Percentiles rank a stretch among this genome's conserved stretches.
phyloP scores from a whole-genome alignment of 2,329 filamentous ascomycete species.

The Fusarium transvaalense region DNA sequence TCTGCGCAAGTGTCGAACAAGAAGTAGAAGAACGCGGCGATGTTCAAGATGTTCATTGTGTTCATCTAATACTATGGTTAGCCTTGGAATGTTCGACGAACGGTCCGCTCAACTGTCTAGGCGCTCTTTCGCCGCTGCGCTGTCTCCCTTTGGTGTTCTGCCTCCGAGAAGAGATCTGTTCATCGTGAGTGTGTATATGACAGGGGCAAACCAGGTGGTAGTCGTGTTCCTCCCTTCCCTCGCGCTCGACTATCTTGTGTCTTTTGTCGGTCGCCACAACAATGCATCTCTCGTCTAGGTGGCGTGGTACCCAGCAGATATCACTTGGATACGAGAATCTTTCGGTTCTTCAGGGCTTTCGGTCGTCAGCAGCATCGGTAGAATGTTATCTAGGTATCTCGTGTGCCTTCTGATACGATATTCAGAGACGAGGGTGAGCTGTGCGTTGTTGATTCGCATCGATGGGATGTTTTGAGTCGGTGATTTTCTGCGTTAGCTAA shows the following conservation, averaged over 20 bases:
- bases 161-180: not conserved
- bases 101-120: not conserved
- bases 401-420: not conserved
- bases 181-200: too few species aligned
- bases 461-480: not conserved
- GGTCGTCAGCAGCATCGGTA: not conserved
- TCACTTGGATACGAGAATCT: not conserved
- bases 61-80: not conserved
- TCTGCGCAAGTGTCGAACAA: not conserved
- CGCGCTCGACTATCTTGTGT: not conserved
- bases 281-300: not conserved
- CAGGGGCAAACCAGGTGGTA: too few species aligned
- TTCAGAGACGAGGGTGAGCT: not conserved
- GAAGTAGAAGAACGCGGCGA: not conserved
- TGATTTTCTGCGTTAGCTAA: slow-evolving; percentile 1
- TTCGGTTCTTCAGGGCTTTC: not conserved
- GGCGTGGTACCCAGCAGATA: not conserved
- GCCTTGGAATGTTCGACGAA: not conserved
- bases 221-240: not conserved
- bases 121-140: not conserved
- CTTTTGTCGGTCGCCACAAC: too few species aligned
- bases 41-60: not conserved
- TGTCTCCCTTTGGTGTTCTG: not conserved
- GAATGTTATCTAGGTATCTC: not conserved
- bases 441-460: not conserved